phyloP scores from a whole-genome alignment of 1,284 basidiomycete species.

The Schizophyllum amplum region DNA sequence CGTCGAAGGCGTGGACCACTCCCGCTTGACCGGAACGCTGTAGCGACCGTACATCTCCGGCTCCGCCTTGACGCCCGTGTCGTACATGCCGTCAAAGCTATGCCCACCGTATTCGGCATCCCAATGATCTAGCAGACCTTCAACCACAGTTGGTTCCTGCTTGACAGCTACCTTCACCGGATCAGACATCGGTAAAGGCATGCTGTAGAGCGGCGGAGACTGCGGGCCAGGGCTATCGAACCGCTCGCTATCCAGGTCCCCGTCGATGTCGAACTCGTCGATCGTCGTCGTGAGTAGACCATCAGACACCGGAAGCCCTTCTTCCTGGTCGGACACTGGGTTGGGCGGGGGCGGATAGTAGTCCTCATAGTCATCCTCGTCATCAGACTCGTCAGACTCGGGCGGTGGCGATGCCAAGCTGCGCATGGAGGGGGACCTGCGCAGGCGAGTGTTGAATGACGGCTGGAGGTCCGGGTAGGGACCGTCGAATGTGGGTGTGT shows the following conservation, averaged over 20 bases:
- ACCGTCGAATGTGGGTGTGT: slow-evolving; percentile 35
- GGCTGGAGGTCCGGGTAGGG: slow-evolving; percentile 23
- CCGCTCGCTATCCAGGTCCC: slow-evolving; percentile 32
- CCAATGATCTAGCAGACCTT: slow-evolving; percentile 57
- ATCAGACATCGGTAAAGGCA: slow-evolving; percentile 22
- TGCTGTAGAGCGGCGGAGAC: slow-evolving; percentile 36
- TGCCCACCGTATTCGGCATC: slow-evolving; percentile 29
- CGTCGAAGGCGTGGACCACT: slow-evolving; percentile 15
- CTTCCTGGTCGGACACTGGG: no score
- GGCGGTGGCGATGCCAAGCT: slow-evolving; percentile 51
- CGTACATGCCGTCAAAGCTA: slow-evolving; percentile 2
- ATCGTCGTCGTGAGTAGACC: slow-evolving; percentile 12
- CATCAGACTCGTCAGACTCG: slow-evolving; percentile 50
- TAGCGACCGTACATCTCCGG: slow-evolving; percentile 39
- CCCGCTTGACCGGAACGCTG: slow-evolving; percentile 23
- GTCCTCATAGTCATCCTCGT: slow-evolving; percentile 12
- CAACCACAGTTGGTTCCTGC: slow-evolving; percentile 50
- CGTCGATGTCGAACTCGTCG: slow-evolving; percentile 22
- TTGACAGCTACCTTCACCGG: slow-evolving; percentile 37
- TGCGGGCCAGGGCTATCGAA: slow-evolving; percentile 53
- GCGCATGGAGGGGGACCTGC: slow-evolving; percentile 46
- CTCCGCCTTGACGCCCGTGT: slow-evolving; percentile 30
- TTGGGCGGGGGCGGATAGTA: slow-evolving; percentile 3
- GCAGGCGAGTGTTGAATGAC: slow-evolving; percentile 21
- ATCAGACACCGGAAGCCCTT: no score